A percentile compares a stretch with the other conserved stretches of the same genome.
Evolutionary conservation across 148 eudicot species (phyloP).

Genomic region (Amaranthus cruentus): DNA sequence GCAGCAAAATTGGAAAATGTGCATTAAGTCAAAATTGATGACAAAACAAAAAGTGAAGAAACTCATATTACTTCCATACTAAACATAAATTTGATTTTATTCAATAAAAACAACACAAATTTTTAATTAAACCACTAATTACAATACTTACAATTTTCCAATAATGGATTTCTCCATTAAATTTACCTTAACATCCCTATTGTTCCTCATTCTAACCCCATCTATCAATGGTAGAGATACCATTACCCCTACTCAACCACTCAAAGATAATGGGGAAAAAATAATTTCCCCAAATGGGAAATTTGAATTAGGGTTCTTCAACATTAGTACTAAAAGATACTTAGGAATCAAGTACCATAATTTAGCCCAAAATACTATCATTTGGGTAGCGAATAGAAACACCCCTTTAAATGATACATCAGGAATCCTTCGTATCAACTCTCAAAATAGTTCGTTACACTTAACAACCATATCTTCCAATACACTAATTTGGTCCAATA

Average conservation of each 20-base stretch:
- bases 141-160: no score
- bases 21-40: no score
- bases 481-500: background rate
- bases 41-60: no score
- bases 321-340: background rate
- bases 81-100: no score
- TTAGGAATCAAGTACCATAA: constrained; percentile 2
- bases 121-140: no score
- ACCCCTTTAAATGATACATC: constrained; percentile 1
- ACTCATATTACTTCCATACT: no score
- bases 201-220: background rate
- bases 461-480: background rate
- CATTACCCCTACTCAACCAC: background rate
- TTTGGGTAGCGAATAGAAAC: constrained; percentile 12
- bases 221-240: background rate
- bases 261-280: background rate
- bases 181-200: background rate
- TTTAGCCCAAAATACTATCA: background rate
- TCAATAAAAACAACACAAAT: no score
- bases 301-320: constrained; percentile 7
- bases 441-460: background rate
- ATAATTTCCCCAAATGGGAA: background rate
- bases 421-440: background rate
- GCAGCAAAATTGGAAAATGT: no score
- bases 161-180: background rate